Percentiles rank a stretch among this genome's conserved stretches.
Evolutionary conservation across 1,139 yeast genomes (phyloP).

Genomic region (Geotrichum klebahnii): DNA sequence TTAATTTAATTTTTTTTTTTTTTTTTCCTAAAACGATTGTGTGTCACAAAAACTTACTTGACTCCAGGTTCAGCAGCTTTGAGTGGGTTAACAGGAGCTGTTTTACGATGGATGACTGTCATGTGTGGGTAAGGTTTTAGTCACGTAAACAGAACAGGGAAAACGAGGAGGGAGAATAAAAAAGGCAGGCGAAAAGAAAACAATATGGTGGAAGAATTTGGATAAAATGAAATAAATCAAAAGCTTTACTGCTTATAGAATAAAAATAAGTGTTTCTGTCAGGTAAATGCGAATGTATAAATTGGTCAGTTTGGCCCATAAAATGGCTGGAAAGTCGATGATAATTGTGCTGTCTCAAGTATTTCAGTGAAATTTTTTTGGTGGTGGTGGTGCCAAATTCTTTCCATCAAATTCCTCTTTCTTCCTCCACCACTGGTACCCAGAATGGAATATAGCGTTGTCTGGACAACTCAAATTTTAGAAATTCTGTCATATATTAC

Average conservation of each 20-base stretch:
- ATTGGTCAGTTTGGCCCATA: too few species aligned
- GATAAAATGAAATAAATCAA: too few species aligned
- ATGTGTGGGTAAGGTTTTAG: constrained; percentile 25
- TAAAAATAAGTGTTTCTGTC: too few species aligned
- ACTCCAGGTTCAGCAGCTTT: constrained; percentile 41
- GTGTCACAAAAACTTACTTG: constrained; percentile 31
- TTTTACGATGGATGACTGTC: constrained; percentile 33
- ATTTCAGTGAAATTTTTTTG: too few species aligned
- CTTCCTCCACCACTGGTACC: too few species aligned
- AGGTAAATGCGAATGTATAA: too few species aligned
- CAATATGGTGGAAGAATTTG: too few species aligned
- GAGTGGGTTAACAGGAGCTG: constrained; percentile 27
- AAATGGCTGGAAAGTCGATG: too few species aligned
- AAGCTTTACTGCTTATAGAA: too few species aligned
- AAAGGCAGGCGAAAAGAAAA: too few species aligned
- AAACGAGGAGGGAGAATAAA: background rate
- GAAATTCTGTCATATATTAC: background rate
- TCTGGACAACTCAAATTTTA: background rate
- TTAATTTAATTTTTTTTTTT: background rate
- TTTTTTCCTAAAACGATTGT: constrained; percentile 47
- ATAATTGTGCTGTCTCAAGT: too few species aligned
- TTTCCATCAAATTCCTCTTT: too few species aligned
- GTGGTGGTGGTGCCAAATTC: background rate
- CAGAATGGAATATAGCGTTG: background rate
- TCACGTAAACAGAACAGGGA: background rate